These are phyloP conservation scores for Podospora comata DNA, from an alignment of 495 filamentous ascomycete genomes.

Conservation along the genomic window DNA sequence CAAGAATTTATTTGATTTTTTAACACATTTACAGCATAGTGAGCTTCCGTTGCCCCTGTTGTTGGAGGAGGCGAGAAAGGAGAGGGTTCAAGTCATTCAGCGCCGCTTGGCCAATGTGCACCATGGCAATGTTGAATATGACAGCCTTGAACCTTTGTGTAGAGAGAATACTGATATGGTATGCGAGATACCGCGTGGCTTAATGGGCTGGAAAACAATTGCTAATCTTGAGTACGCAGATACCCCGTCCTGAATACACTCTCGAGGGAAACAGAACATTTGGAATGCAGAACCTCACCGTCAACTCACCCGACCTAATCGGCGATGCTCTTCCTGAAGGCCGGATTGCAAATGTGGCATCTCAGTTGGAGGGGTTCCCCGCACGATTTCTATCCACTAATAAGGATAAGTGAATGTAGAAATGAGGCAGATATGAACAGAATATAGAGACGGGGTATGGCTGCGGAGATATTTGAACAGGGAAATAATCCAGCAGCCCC, in stretches of 20 bases:
- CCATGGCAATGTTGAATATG: not conserved
- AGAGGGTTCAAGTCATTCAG: not conserved
- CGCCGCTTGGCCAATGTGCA: not conserved
- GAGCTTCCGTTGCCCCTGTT: not conserved
- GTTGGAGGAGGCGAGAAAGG: not conserved
- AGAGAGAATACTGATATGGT: not conserved
- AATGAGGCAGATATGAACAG: not conserved
- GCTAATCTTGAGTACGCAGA: not conserved
- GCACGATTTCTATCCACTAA: not conserved
- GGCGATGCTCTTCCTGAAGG: conserved; percentile 3
- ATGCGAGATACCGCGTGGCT: not conserved
- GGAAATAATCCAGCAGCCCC: not conserved
- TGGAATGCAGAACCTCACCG: conserved; percentile 11
- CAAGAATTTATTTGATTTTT: not conserved
- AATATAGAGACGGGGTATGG: not conserved
- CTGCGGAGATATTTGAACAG: not conserved
- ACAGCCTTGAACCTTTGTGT: not conserved
- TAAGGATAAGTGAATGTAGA: not conserved
- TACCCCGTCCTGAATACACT: conserved; percentile 15
- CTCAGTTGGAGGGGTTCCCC: not conserved
- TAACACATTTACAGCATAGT: not conserved
- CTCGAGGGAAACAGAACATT: conserved; percentile 3
- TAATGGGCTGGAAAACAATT: not conserved
- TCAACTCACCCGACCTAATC: conserved; percentile 11
- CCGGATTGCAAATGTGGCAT: not conserved